These are phyloP conservation scores for Pseudogymnoascus sp. DNA, from an alignment of 2,329 filamentous ascomycete genomes.

Conservation along the genomic window DNA sequence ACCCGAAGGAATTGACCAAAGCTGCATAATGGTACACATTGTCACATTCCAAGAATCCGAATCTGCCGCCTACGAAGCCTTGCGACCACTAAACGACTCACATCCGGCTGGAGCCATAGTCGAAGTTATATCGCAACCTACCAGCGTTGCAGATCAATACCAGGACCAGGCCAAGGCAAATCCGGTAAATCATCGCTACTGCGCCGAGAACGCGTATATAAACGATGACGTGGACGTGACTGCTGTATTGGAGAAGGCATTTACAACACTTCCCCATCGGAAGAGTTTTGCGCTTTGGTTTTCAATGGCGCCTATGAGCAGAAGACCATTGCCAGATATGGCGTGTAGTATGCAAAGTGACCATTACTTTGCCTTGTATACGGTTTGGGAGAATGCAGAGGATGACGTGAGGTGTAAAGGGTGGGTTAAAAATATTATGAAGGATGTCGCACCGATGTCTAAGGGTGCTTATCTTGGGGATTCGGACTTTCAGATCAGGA, in stretches of 20 bases:
- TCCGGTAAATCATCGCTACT: slow-evolving; percentile 42
- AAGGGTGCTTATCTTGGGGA: slow-evolving; percentile 49
- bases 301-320: slow-evolving; percentile 42
- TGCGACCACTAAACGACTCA: slow-evolving; percentile 32
- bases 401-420: slow-evolving; percentile 38
- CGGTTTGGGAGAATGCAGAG: slow-evolving; percentile 39
- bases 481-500: slow-evolving; percentile 43
- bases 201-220: slow-evolving; percentile 44
- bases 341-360: slow-evolving; percentile 48
- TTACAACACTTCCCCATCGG: slow-evolving; percentile 38
- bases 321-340: slow-evolving; percentile 40
- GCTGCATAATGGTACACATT: slow-evolving; percentile 32
- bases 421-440: slow-evolving; percentile 40
- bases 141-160: slow-evolving; percentile 37
- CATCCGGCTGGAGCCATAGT: slow-evolving; percentile 32
- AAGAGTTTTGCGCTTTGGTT: slow-evolving; percentile 44
- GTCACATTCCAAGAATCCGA: slow-evolving; percentile 35
- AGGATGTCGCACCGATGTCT: slow-evolving; percentile 33
- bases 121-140: slow-evolving; percentile 35
- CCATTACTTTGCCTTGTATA: slow-evolving; percentile 49
- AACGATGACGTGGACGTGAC: slow-evolving; percentile 40
- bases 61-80: slow-evolving; percentile 30
- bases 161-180: slow-evolving; percentile 38
- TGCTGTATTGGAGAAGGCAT: slow-evolving; percentile 38
- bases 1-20: slow-evolving; percentile 25